Percentiles rank a stretch among this genome's conserved stretches.
These are phyloP conservation scores for Penicillium goetzii DNA, from an alignment of 495 filamentous ascomycete species.

Conservation along the genomic window DNA sequence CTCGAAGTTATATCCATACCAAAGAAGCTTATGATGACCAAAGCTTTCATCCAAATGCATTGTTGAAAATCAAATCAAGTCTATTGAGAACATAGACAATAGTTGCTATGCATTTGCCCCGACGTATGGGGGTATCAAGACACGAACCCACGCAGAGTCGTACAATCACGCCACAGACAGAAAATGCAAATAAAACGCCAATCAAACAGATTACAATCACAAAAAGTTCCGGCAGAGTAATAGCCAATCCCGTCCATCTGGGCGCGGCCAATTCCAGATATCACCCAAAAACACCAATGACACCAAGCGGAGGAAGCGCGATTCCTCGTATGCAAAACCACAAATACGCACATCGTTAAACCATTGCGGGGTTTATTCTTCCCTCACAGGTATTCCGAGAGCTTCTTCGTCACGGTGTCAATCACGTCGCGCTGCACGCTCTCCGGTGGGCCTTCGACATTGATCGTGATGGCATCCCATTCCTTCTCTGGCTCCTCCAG, in stretches of 20 bases:
- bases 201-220: neutral
- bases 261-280: neutral
- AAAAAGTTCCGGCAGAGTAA: neutral
- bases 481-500: constrained; percentile 85
- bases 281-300: constrained; percentile 22
- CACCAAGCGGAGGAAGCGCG: constrained; percentile 21
- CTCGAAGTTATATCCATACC: neutral
- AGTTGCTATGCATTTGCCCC: constrained; percentile 9
- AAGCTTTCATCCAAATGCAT: constrained; percentile 16
- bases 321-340: constrained; percentile 17
- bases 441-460: constrained; percentile 68
- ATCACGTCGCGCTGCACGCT: constrained; percentile 70
- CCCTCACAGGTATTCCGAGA: constrained; percentile 38
- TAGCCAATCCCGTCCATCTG: neutral
- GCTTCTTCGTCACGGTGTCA: constrained; percentile 51
- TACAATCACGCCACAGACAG: constrained; percentile 12
- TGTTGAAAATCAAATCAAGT: constrained; percentile 1
- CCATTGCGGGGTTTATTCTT: neutral
- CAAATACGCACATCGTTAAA: neutral
- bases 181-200: constrained; percentile 8
- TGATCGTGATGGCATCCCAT: constrained; percentile 80
- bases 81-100: constrained; percentile 4
- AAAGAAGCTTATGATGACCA: neutral
- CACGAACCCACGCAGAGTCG: constrained; percentile 9
- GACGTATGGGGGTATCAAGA: constrained; percentile 21